Evolutionary conservation across 225 moss, liverwort and hornwort species (phyloP).

Genomic region (Physcomitrellopsis africana): DNA sequence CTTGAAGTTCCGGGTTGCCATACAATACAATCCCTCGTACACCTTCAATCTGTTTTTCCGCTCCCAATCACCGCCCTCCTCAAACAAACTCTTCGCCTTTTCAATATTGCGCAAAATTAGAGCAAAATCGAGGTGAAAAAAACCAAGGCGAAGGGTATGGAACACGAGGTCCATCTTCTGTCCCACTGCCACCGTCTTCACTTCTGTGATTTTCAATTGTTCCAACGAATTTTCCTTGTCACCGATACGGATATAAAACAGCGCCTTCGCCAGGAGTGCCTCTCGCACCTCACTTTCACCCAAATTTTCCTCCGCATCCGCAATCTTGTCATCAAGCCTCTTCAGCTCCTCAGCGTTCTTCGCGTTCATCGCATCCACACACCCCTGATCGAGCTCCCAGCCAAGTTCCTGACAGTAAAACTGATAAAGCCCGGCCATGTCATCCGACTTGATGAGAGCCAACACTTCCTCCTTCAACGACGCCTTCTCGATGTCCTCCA

Average conservation of each 20-base stretch:
- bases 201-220: constrained; percentile 89
- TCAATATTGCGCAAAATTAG: constrained; percentile 95
- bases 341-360: constrained; percentile 68
- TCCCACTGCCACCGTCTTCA: constrained; percentile 95
- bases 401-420: constrained; percentile 74
- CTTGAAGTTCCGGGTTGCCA: constrained; percentile 98
- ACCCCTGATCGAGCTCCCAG: constrained; percentile 69
- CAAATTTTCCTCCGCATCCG: constrained; percentile 93
- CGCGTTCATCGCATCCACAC: constrained; percentile 43
- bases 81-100: constrained; percentile 95
- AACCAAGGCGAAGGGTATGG: constrained; percentile 86
- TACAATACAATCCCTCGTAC: constrained; percentile 92
- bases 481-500: constrained; percentile 72
- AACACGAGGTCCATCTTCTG: constrained; percentile 99
- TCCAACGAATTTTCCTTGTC: constrained; percentile 94
- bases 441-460: constrained; percentile 69
- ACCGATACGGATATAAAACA: constrained; percentile 81
- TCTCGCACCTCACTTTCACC: constrained; percentile 99
- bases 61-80: constrained; percentile 99
- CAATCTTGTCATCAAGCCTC: constrained; percentile 68
- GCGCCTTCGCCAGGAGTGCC: constrained; percentile 83
- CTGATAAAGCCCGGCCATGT: constrained; percentile 86
- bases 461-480: constrained; percentile 73
- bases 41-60: constrained; percentile 97
- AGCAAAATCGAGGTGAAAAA: constrained; percentile 85